Evolutionary conservation across 352 stramenopile genomes (phyloP), one percentile per base, ranked within the genome.

Genomic region (Pythium guiyangense): DNA sequence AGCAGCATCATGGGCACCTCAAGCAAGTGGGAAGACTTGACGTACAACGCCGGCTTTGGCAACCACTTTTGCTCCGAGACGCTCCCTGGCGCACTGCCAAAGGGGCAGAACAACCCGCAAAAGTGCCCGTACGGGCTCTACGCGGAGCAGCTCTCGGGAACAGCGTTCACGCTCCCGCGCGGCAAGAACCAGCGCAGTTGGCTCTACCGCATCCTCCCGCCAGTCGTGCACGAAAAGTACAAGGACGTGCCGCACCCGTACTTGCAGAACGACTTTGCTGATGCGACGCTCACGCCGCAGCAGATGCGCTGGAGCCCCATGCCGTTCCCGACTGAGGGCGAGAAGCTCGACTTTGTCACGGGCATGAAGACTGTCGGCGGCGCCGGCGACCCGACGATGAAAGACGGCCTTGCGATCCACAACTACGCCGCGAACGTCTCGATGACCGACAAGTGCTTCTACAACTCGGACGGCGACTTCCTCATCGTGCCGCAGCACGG

Each of bases 391-490:
- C 83, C 94, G 27, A 85, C 76, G 15, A 71, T 87, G 54, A 98
- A 98, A 71, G 73, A 74, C 42, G 96, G 96, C 2, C 70, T 99
- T 44, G 90, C 82, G 1, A 96, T 99, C 59, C 95, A 98, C 72
- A 90, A 96, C 69, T 99, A 98, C 70, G 62, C 84, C 2, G 93
- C 77, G 39, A 95, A 98, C 60, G 54, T 64, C 20, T 88, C 79
- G 42, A 99, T 99, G 96, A 65, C 61, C 31, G 67, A 97, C 65
- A 80, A 83, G 54, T 90, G 88, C 49, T 90, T 98, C 34, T 97
- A 97, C 79, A 98, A 98, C 75, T 92, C 86, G 50, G 96, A 99
- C 70, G 96, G 96, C 56, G 96, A 99, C 61, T 95, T 98, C 46
- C 76, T 99, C 46, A 96, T 99, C 54, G 90, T 99, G 31, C 96